Conservation (phyloP, 1,139 yeast species). For the Casaregolazyma suthepensis region DNA sequence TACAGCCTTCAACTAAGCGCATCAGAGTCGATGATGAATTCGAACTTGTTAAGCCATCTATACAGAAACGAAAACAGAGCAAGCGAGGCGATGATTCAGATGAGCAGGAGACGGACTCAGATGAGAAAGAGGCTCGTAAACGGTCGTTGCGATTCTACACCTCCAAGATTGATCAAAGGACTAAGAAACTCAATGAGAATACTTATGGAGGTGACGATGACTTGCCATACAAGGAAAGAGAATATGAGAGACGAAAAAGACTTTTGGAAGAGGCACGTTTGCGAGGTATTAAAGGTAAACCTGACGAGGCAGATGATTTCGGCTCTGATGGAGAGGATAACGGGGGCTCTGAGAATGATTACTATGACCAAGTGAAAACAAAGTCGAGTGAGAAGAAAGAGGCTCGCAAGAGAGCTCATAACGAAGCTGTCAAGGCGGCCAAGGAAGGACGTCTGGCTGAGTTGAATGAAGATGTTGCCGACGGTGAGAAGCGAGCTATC, state of each 20-base stretch:
- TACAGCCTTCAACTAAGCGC: neutral
- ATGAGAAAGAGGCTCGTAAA: constrained; percentile 78
- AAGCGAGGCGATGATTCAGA: constrained; percentile 50
- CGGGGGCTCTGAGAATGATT: constrained; percentile 33
- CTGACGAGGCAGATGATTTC: constrained; percentile 43
- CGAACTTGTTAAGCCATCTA: constrained; percentile 47
- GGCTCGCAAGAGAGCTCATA: constrained; percentile 60
- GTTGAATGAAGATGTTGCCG: constrained; percentile 55
- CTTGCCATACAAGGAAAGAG: constrained; percentile 86
- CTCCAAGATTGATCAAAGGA: constrained; percentile 77
- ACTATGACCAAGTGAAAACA: constrained; percentile 48
- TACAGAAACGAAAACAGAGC: constrained; percentile 34
- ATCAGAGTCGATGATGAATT: constrained; percentile 28
- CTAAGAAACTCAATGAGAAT: constrained; percentile 50
- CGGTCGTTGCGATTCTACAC: constrained; percentile 91
- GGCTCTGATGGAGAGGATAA: constrained; percentile 35
- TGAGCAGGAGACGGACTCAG: constrained; percentile 56
- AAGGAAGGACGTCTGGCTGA: constrained; percentile 79
- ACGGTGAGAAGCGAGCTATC: constrained; percentile 88
- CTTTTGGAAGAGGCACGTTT: constrained; percentile 81
- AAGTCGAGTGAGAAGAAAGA: constrained; percentile 44
- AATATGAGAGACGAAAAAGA: constrained; percentile 83
- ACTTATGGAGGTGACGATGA: constrained; percentile 78
- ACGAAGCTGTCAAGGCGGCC: constrained; percentile 69
- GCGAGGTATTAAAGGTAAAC: constrained; percentile 66